phyloP scores from a whole-genome alignment of 2,329 filamentous ascomycete species.

The Eutypella sp. region DNA sequence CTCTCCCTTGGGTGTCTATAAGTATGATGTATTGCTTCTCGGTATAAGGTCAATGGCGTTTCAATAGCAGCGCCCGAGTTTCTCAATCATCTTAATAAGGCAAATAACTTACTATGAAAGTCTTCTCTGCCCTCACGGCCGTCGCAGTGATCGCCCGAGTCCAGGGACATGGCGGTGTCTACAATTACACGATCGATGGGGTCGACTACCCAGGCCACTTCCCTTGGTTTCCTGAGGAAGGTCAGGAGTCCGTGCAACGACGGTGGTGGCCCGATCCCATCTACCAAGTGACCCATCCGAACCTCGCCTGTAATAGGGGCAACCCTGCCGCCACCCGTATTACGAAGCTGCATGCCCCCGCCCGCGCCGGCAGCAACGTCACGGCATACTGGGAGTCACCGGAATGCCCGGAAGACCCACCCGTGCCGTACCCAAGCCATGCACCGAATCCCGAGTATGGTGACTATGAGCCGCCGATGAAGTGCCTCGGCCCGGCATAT shows the following conservation, averaged over 20 bases:
- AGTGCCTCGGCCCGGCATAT: background rate
- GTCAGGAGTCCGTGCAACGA: background rate
- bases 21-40: no score
- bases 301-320: background rate
- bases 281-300: background rate
- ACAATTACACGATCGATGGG: background rate
- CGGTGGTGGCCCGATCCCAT: no score
- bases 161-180: conserved; percentile 1
- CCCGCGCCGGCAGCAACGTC: background rate
- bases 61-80: no score
- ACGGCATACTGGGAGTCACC: background rate
- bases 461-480: background rate
- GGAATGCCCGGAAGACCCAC: background rate
- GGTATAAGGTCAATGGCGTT: no score
- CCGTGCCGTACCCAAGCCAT: background rate
- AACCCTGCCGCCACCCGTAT: background rate
- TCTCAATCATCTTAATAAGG: no score
- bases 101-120: no score
- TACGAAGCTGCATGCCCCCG: background rate
- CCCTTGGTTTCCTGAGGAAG: background rate
- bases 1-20: no score
- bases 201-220: background rate
- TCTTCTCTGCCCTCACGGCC: no score
- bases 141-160: no score
- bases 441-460: background rate